A percentile compares a stretch with the other conserved stretches of the same genome.
Conservation (phyloP, 2,329 filamentous ascomycete species). For the Penicillium sp. region DNA sequence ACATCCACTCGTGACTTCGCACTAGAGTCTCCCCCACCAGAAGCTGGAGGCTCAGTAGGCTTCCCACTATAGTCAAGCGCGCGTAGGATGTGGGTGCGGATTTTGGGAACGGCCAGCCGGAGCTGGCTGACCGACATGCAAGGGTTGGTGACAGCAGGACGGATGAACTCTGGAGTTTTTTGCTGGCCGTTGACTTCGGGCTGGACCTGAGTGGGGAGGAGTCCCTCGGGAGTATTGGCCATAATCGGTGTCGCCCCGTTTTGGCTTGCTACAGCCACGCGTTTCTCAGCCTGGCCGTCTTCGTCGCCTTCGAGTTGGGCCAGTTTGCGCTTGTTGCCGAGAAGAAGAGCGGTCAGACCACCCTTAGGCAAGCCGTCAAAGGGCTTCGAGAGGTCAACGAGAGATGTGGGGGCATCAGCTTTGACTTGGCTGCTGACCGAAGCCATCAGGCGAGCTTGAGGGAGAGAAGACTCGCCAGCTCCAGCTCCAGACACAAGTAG, state of each 20-base stretch:
- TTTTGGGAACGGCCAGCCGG: slow-evolving; percentile 78
- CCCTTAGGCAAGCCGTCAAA: slow-evolving; percentile 90
- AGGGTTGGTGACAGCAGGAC: slow-evolving; percentile 82
- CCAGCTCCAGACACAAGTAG: slow-evolving; percentile 86
- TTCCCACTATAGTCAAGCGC: slow-evolving; percentile 61
- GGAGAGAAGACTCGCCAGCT: slow-evolving; percentile 78
- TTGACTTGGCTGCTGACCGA: slow-evolving; percentile 62
- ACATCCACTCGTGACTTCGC: slow-evolving; percentile 60
- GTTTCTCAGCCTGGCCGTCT: slow-evolving; percentile 58
- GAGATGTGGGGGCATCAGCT: slow-evolving; percentile 70
- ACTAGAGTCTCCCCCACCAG: slow-evolving; percentile 32
- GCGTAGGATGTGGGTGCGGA: slow-evolving; percentile 75
- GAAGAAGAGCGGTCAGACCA: slow-evolving; percentile 74
- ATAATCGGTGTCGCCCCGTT: slow-evolving; percentile 71
- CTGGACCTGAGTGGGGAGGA: slow-evolving; percentile 68
- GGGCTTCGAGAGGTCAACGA: slow-evolving; percentile 86
- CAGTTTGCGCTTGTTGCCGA: slow-evolving; percentile 90
- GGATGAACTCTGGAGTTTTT: slow-evolving; percentile 74
- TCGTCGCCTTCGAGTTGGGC: slow-evolving; percentile 70
- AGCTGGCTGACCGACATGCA: slow-evolving; percentile 76
- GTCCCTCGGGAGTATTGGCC: slow-evolving; percentile 69
- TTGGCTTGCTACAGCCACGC: slow-evolving; percentile 55
- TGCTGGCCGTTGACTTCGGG: slow-evolving; percentile 57
- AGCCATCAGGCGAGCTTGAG: slow-evolving; percentile 81
- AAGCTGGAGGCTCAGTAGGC: slow-evolving; percentile 38